Evolutionary conservation across 306 rosid species (phyloP), one percentile per base, ranked within the genome.

Genomic region (Prunus armeniaca): DNA sequence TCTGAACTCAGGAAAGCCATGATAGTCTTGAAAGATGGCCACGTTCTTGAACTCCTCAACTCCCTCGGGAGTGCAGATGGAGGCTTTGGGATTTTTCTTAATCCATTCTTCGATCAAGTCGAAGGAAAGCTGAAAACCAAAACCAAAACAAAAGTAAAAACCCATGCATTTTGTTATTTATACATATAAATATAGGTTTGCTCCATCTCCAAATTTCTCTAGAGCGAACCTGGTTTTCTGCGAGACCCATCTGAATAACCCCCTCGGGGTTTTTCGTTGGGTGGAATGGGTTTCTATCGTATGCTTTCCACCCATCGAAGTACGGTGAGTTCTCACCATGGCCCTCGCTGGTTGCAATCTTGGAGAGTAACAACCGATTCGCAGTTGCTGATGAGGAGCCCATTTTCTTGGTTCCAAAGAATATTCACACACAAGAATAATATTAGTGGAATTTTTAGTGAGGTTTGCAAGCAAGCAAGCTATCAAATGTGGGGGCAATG

Each of bases 161-260:
- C 9, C 67, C 67, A 27, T 27, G 65, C 67, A 15, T 60, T 60
- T 60, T 60, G 65, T 25, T 60, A 60, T 38, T 38, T 38, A 38
- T 38, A 6, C 43, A 38, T 38, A 38, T 34, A 34, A 34, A 34
- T 34, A 34, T 38, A 38, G 1, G 43, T 7, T 38, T 38, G 43
- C 9, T 7, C 9, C 43, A 38, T 38, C 43, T 38, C 43, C 9
- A 38, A 38, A 38, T 38, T 38, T 38, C 9, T 38, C 43, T 38
- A 20, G 12, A 6, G 19, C 34, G 61, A 76, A 91, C 98, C 96
- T 84, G 98, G 63, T 95, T 95, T 79, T 95, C 98, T 10, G 98
- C 92, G 24, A 95, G 95, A 69, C 98, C 98, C 97, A 92, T 90
- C 58, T 95, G 98, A 64, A 95, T 89, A 57, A 95, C 97, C 9